These are phyloP conservation scores for Dactylellina cionopaga DNA, from an alignment of 2,329 filamentous ascomycete species.

Conservation along the genomic window DNA sequence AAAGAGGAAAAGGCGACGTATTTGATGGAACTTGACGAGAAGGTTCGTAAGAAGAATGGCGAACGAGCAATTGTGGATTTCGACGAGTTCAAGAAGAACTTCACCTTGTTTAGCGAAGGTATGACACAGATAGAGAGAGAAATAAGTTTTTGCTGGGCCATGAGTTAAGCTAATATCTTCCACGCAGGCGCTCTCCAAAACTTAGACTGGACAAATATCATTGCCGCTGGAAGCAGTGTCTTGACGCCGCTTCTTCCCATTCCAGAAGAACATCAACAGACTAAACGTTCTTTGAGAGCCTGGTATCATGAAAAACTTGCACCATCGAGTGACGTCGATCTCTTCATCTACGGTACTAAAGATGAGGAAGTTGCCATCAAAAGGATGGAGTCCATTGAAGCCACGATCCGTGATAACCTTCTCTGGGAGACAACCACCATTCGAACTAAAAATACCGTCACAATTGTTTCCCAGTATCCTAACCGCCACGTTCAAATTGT, in stretches of 20 bases:
- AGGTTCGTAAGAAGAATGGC: slow-evolving; percentile 71
- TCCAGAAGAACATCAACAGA: slow-evolving; percentile 69
- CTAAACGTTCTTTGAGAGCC: slow-evolving; percentile 72
- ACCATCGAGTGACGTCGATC: slow-evolving; percentile 84
- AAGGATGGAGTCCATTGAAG: slow-evolving; percentile 85
- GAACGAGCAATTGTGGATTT: slow-evolving; percentile 75
- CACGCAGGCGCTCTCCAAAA: slow-evolving; percentile 45
- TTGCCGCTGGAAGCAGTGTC: slow-evolving; percentile 82
- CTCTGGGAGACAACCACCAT: slow-evolving; percentile 85
- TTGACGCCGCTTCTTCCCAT: slow-evolving; percentile 80
- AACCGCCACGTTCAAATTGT: slow-evolving; percentile 85
- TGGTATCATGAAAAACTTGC: slow-evolving; percentile 86
- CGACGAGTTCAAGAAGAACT: slow-evolving; percentile 79
- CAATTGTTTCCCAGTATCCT: slow-evolving; percentile 84
- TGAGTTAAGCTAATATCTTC: slow-evolving; percentile 7
- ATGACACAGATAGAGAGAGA: slow-evolving; percentile 57
- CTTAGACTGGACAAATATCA: slow-evolving; percentile 79
- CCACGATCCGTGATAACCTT: slow-evolving; percentile 77
- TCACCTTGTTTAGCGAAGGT: slow-evolving; percentile 82
- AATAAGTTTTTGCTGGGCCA: background rate
- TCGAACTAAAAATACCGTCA: slow-evolving; percentile 86
- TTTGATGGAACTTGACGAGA: slow-evolving; percentile 73
- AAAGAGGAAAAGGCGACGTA: slow-evolving; percentile 70
- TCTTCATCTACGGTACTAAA: slow-evolving; percentile 80
- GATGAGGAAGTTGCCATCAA: slow-evolving; percentile 79